phyloP scores from a whole-genome alignment of 345 rosid genomes.

The Murraya paniculata region DNA sequence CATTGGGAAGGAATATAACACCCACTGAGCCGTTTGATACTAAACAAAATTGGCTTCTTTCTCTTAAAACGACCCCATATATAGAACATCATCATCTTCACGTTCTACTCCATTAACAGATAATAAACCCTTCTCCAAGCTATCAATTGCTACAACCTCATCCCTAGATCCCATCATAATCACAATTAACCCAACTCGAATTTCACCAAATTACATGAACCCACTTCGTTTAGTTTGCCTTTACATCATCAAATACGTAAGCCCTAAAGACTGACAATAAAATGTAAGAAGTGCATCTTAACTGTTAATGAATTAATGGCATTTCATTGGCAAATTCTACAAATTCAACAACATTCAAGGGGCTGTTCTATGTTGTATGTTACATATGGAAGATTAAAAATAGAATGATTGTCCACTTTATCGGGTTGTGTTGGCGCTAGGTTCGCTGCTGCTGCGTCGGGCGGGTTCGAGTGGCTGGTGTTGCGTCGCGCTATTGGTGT shows the following conservation, averaged over 20 bases:
- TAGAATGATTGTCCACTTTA: neutral
- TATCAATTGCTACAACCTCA: constrained; percentile 51
- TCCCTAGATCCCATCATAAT: constrained; percentile 44
- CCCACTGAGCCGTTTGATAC: constrained; percentile 56
- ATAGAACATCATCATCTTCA: constrained; percentile 41
- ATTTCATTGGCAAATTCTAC: neutral
- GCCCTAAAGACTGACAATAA: neutral
- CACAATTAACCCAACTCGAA: neutral
- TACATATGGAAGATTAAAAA: neutral
- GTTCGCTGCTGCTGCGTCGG: too few relatives aligned
- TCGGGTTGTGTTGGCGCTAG: too few relatives aligned
- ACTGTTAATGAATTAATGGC: neutral
- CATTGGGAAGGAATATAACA: constrained; percentile 55
- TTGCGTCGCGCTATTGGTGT: too few relatives aligned
- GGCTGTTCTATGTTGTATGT: too few relatives aligned
- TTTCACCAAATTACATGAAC: neutral
- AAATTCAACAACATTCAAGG: too few relatives aligned
- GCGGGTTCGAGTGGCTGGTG: too few relatives aligned
- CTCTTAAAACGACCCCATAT: constrained; percentile 49
- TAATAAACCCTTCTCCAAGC: constrained; percentile 52
- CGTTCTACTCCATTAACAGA: constrained; percentile 9
- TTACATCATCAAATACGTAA: neutral
- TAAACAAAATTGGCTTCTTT: constrained; percentile 55
- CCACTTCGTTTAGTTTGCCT: too few relatives aligned
- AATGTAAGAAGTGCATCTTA: neutral